phyloP scores from a whole-genome alignment of 352 stramenopile genomes.

The Phytopythium boreale region DNA sequence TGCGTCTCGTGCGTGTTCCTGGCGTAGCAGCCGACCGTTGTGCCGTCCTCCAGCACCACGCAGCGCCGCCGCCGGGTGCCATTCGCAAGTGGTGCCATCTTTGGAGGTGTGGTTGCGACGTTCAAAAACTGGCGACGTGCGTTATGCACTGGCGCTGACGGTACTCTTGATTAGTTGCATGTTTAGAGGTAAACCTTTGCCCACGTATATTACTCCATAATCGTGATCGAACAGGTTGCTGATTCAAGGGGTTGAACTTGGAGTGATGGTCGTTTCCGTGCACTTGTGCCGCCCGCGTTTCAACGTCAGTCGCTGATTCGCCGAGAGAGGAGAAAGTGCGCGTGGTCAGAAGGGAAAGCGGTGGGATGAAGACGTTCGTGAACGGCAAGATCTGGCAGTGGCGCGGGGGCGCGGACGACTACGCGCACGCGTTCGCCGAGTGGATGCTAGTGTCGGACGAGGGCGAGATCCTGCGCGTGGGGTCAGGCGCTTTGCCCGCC shows the following conservation, averaged over 20 bases:
- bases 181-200: neutral
- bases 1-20: slow-evolving; percentile 46
- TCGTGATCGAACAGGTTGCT: neutral
- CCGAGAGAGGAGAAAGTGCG: neutral
- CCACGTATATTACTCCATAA: too few relatives aligned
- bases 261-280: neutral
- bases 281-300: neutral
- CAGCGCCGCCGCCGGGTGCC: slow-evolving; percentile 21
- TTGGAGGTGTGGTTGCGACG: neutral
- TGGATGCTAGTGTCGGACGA: slow-evolving; percentile 65
- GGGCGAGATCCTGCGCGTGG: slow-evolving; percentile 38
- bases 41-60: slow-evolving; percentile 55
- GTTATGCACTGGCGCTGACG: too few relatives aligned
- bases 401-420: slow-evolving; percentile 10
- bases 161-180: neutral
- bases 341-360: too few relatives aligned
- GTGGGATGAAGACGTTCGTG: slow-evolving; percentile 37
- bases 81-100: neutral
- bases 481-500: slow-evolving; percentile 14
- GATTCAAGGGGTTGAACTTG: neutral
- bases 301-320: neutral
- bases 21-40: slow-evolving; percentile 42
- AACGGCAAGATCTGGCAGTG: slow-evolving; percentile 80
- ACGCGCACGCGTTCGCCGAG: slow-evolving; percentile 22
- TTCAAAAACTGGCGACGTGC: neutral